phyloP scores from a whole-genome alignment of 257 asterid species.

The Rehmannia glutinosa region DNA sequence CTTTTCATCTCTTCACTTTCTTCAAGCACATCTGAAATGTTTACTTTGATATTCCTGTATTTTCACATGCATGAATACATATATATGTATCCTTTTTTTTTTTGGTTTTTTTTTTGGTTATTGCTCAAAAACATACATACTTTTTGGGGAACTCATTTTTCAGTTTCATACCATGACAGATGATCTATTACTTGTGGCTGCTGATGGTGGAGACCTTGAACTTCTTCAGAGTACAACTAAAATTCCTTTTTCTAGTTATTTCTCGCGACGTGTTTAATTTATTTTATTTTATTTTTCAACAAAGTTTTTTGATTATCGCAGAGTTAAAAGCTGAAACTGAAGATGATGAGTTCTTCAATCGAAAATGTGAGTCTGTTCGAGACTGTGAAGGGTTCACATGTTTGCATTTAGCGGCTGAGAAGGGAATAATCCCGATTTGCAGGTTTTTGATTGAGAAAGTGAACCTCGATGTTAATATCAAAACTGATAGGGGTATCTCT shows the following conservation, averaged over 20 bases:
- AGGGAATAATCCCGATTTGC: slow-evolving; percentile 13
- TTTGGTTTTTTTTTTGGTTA: no score
- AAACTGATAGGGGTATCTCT: slow-evolving; percentile 11
- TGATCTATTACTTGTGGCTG: no score
- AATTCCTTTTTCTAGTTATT: background rate
- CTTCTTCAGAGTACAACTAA: background rate
- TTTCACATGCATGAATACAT: no score
- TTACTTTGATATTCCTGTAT: no score
- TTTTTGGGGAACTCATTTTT: no score
- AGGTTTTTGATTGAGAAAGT: no score
- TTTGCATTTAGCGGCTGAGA: slow-evolving; percentile 16
- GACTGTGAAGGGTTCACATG: slow-evolving; percentile 10
- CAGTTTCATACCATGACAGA: no score
- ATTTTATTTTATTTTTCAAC: background rate
- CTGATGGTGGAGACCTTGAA: background rate
- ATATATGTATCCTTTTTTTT: no score
- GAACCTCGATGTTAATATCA: no score
- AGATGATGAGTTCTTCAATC: background rate
- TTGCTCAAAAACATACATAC: no score
- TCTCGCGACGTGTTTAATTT: background rate
- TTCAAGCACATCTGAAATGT: no score
- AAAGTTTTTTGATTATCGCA: background rate
- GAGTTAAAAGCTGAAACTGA: background rate
- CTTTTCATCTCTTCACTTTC: no score
- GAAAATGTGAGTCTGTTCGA: background rate